These are phyloP conservation scores for Daldinia caldariorum DNA, from an alignment of 495 filamentous ascomycete genomes.

Conservation along the genomic window DNA sequence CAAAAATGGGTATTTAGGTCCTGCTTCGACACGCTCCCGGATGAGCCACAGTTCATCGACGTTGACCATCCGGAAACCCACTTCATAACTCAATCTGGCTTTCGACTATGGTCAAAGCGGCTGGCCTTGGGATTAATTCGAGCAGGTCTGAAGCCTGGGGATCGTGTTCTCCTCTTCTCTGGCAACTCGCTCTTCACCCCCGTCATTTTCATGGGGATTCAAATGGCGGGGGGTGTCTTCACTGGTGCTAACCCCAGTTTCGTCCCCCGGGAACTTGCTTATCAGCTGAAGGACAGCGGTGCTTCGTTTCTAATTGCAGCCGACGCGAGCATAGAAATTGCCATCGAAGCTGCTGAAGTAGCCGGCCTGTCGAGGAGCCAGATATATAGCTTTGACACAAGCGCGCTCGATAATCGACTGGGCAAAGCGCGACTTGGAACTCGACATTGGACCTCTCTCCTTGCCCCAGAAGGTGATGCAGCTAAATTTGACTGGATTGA, in stretches of 20 bases:
- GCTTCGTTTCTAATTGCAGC: constrained; percentile 72
- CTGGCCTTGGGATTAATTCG: constrained; percentile 74
- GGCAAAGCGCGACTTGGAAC: constrained; percentile 51
- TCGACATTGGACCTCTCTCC: constrained; percentile 57
- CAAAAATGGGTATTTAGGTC: constrained; percentile 52
- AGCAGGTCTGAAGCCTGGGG: constrained; percentile 71
- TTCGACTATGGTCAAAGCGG: constrained; percentile 75
- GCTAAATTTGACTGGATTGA: constrained; percentile 57
- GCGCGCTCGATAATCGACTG: constrained; percentile 52
- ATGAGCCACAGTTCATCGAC: constrained; percentile 58
- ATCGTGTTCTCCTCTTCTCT: constrained; percentile 78
- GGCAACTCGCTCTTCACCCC: constrained; percentile 80
- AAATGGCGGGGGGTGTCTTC: constrained; percentile 83
- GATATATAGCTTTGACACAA: constrained; percentile 61
- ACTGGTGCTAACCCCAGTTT: constrained; percentile 82
- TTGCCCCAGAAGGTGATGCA: constrained; percentile 53
- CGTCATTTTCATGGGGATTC: constrained; percentile 72
- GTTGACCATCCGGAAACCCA: constrained; percentile 64
- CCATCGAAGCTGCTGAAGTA: constrained; percentile 71
- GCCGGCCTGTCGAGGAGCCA: constrained; percentile 67
- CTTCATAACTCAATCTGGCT: constrained; percentile 55
- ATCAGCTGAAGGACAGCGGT: constrained; percentile 76
- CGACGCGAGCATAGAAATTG: constrained; percentile 64
- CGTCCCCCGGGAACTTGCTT: constrained; percentile 71
- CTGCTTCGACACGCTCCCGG: constrained; percentile 48